phyloP scores from a whole-genome alignment of 108 stramenopile species.

The Nitzschia sp. region DNA sequence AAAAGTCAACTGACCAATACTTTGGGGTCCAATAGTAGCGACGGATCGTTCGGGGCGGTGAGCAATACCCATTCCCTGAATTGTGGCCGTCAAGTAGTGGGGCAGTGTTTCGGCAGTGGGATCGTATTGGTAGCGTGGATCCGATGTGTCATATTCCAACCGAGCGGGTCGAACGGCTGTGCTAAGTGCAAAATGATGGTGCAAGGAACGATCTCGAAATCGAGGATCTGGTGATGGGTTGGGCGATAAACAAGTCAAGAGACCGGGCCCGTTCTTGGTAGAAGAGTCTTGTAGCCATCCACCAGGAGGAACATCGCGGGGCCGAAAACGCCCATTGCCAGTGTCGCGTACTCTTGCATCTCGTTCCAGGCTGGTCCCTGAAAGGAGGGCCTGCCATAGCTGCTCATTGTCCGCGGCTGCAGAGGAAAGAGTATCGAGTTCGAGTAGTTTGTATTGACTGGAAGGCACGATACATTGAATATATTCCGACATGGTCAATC shows the following conservation, averaged over 20 bases:
- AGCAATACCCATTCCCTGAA: conserved; percentile 74
- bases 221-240: conserved; percentile 1
- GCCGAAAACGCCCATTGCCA: conserved; percentile 10
- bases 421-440: conserved; percentile 55
- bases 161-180: conserved; percentile 54
- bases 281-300: conserved; percentile 49
- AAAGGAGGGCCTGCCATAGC: conserved; percentile 33
- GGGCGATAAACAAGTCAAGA: conserved; percentile 52
- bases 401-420: conserved; percentile 14
- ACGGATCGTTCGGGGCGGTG: conserved; percentile 69
- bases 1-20: conserved; percentile 46
- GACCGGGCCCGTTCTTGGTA: conserved; percentile 32
- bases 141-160: background rate
- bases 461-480: conserved; percentile 59
- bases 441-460: conserved; percentile 50
- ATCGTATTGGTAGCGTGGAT: conserved; percentile 2
- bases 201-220: conserved; percentile 46
- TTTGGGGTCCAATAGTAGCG: conserved; percentile 53
- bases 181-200: conserved; percentile 76
- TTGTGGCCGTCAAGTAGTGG: conserved; percentile 41
- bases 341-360: conserved; percentile 49
- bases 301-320: conserved; percentile 51
- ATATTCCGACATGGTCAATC: conserved; percentile 63
- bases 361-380: conserved; percentile 64
- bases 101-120: background rate